Evolutionary conservation across 129 eudicot species (phyloP).

Genomic region (Ambrosia trifida): DNA sequence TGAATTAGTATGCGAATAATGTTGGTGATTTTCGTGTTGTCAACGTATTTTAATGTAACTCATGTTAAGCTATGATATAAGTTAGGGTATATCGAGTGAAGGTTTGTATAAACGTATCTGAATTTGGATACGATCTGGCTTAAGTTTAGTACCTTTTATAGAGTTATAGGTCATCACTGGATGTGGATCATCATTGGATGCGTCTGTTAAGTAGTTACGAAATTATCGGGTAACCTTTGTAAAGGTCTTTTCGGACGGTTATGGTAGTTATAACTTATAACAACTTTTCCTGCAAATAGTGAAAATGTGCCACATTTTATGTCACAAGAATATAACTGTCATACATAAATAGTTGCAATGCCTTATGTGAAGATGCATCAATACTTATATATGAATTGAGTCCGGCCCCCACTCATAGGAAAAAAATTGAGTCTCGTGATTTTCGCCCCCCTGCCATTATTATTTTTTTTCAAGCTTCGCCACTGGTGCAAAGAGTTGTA

Average conservation of each 20-base stretch:
- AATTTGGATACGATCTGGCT: too few relatives aligned
- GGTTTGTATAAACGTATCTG: not conserved
- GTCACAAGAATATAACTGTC: not conserved
- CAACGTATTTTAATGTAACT: not conserved
- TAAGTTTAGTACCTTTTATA: not conserved
- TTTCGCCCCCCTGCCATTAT: too few relatives aligned
- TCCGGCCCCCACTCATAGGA: too few relatives aligned
- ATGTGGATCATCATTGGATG: not conserved
- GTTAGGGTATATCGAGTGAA: not conserved
- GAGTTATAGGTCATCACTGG: not conserved
- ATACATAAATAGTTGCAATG: not conserved
- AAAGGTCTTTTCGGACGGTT: not conserved
- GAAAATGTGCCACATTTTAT: not conserved
- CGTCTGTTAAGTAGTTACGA: not conserved
- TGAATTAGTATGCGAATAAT: not conserved
- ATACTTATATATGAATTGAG: not conserved
- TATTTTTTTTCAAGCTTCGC: too few relatives aligned
- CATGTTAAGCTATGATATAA: not conserved
- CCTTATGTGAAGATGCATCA: not conserved
- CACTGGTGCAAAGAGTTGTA: not conserved
- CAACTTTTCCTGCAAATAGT: not conserved
- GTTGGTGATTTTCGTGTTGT: not conserved
- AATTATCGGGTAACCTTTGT: not conserved
- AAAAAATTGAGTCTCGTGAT: too few relatives aligned
- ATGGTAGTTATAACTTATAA: not conserved